These are phyloP conservation scores for Globisporangium polare DNA, from an alignment of 352 stramenopile genomes.

Conservation along the genomic window DNA sequence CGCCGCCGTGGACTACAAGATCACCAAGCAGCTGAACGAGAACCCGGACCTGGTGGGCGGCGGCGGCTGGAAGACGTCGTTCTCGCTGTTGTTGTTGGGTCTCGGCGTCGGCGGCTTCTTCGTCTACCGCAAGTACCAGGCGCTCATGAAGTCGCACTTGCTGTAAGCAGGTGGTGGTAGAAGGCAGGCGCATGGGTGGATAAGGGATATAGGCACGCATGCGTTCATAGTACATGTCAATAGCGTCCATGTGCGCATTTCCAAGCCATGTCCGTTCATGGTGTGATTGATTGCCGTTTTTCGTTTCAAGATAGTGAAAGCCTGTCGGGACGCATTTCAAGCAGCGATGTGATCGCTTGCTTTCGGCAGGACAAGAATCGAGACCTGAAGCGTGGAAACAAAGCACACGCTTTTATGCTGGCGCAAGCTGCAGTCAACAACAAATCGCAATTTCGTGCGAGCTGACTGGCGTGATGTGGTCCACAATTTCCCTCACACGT, in stretches of 20 bases:
- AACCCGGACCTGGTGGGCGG: slow-evolving; percentile 49
- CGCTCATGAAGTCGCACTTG: slow-evolving; percentile 85
- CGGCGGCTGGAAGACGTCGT: slow-evolving; percentile 76
- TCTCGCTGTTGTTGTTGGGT: slow-evolving; percentile 61
- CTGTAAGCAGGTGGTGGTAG: slow-evolving; percentile 36
- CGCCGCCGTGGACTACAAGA: slow-evolving; percentile 68
- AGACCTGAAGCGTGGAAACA: not conserved
- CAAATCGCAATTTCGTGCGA: not conserved
- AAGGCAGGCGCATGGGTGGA: not conserved
- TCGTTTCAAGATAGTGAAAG: not conserved
- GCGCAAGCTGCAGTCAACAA: not conserved
- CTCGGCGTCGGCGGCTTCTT: slow-evolving; percentile 43
- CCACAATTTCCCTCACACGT: not conserved
- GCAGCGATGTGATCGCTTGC: not conserved
- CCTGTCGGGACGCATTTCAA: not conserved
- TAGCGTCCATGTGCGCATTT: slow-evolving; percentile 1
- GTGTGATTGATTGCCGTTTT: not conserved
- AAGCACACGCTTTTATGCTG: not conserved
- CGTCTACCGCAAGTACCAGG: slow-evolving; percentile 84
- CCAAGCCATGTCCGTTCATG: not conserved
- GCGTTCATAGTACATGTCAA: not conserved
- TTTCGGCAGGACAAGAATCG: not conserved
- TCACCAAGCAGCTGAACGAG: slow-evolving; percentile 71
- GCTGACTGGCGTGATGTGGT: not conserved
- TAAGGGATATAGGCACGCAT: not conserved